Percentiles rank a stretch among this genome's conserved stretches.
Conservation (phyloP, 495 filamentous ascomycete species). For the Cryomyces minteri region DNA sequence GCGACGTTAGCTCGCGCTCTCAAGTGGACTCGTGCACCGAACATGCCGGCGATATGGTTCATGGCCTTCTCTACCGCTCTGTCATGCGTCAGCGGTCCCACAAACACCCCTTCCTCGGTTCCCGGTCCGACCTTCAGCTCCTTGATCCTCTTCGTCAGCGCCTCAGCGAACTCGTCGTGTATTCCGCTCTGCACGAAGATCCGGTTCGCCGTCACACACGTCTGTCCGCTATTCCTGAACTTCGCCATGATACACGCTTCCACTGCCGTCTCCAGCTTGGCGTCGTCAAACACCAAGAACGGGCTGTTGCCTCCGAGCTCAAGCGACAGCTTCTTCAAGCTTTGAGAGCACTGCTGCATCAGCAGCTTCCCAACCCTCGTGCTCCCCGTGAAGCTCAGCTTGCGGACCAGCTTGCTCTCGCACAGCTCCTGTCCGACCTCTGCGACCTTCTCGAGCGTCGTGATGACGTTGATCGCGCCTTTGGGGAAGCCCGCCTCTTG, state of each 20-base stretch:
- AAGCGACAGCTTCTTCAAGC: slow-evolving; percentile 72
- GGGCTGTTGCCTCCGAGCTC: slow-evolving; percentile 85
- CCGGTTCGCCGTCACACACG: slow-evolving; percentile 79
- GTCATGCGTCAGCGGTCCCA: slow-evolving; percentile 70
- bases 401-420: slow-evolving; percentile 51
- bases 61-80: slow-evolving; percentile 60
- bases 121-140: slow-evolving; percentile 62
- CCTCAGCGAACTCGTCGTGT: slow-evolving; percentile 55
- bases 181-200: slow-evolving; percentile 67
- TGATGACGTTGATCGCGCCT: slow-evolving; percentile 72
- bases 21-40: slow-evolving; percentile 23
- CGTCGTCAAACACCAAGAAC: slow-evolving; percentile 88
- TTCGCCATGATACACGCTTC: slow-evolving; percentile 59
- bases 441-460: slow-evolving; percentile 35
- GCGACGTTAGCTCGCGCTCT: slow-evolving; percentile 45
- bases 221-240: slow-evolving; percentile 78
- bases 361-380: slow-evolving; percentile 76
- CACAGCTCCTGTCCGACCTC: slow-evolving; percentile 57
- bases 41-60: slow-evolving; percentile 36
- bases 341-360: slow-evolving; percentile 64
- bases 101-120: slow-evolving; percentile 49
- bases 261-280: slow-evolving; percentile 62
- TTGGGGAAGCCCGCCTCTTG: slow-evolving; percentile 68
- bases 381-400: slow-evolving; percentile 80
- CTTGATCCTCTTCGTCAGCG: slow-evolving; percentile 55